These are phyloP conservation scores for Trametes coccinea DNA, from an alignment of 768 basidiomycete species.

Conservation along the genomic window DNA sequence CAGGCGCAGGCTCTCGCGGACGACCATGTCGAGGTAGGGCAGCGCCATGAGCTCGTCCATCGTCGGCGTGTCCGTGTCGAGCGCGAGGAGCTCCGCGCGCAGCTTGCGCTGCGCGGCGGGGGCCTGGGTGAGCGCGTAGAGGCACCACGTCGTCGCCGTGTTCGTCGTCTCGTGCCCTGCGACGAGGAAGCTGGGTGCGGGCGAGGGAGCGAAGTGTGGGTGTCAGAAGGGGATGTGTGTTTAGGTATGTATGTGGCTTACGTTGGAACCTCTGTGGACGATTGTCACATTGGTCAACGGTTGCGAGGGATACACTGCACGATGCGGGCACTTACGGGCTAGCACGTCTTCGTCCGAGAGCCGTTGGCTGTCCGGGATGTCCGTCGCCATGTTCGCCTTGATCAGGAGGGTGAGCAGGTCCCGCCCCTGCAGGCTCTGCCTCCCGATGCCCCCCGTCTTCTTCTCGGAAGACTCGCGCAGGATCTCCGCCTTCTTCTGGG, in stretches of 20 bases:
- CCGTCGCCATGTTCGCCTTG: conserved; percentile 62
- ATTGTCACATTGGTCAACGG: too few relatives aligned
- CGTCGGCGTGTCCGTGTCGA: conserved; percentile 48
- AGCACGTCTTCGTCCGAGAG: conserved; percentile 66
- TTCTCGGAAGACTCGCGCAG: conserved; percentile 38
- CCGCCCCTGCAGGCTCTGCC: conserved; percentile 11
- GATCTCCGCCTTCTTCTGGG: conserved; percentile 37
- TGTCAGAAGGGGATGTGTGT: neutral
- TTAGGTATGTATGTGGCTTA: neutral
- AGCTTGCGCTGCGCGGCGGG: conserved; percentile 40
- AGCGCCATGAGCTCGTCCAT: conserved; percentile 71
- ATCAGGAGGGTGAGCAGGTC: conserved; percentile 43
- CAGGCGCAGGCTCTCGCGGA: conserved; percentile 58
- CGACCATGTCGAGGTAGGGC: conserved; percentile 65
- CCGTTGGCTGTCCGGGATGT: conserved; percentile 52
- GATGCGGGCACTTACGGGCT: conserved; percentile 42
- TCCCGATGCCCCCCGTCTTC: conserved; percentile 4
- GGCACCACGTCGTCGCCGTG: conserved; percentile 37
- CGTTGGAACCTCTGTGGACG: conserved; percentile 26
- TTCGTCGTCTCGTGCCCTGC: conserved; percentile 48
- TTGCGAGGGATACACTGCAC: too few relatives aligned
- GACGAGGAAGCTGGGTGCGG: conserved; percentile 36
- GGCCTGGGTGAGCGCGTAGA: conserved; percentile 41
- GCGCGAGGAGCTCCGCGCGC: conserved; percentile 41
- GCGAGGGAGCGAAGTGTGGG: neutral